These are phyloP conservation scores for Blastobotrys elegans DNA, from an alignment of 1,139 yeast genomes.

Conservation along the genomic window DNA sequence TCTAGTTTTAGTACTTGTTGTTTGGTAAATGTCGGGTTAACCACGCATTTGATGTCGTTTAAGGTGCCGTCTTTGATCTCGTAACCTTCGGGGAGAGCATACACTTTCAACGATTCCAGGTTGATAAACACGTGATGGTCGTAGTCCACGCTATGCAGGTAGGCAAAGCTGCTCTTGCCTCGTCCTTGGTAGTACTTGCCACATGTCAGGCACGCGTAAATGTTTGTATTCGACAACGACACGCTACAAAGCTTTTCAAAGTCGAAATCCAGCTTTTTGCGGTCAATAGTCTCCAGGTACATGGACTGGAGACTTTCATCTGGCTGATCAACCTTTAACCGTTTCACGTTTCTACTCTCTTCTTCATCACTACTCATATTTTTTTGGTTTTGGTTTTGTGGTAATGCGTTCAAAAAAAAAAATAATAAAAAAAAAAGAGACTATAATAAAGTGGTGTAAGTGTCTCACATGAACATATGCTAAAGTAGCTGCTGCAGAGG, in stretches of 20 bases:
- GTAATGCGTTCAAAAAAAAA: neutral
- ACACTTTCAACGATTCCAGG: constrained; percentile 45
- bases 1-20: constrained; percentile 37
- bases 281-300: constrained; percentile 53
- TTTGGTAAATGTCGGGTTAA: constrained; percentile 48
- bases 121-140: constrained; percentile 63
- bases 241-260: constrained; percentile 62
- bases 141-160: constrained; percentile 56
- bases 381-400: neutral
- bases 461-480: too few relatives aligned
- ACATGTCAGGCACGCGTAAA: constrained; percentile 70
- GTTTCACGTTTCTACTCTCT: neutral
- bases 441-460: neutral
- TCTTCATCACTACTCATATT: neutral
- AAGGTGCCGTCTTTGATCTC: constrained; percentile 38
- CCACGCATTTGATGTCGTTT: constrained; percentile 48
- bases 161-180: constrained; percentile 58
- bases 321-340: neutral
- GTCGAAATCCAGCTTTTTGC: constrained; percentile 61
- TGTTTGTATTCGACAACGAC: constrained; percentile 53
- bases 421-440: neutral
- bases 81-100: constrained; percentile 57
- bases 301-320: neutral
- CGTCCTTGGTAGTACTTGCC: constrained; percentile 74
- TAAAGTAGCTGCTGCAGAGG: too few relatives aligned